phyloP scores from a whole-genome alignment of 75 land plant species.

The Ceratopteris richardii region DNA sequence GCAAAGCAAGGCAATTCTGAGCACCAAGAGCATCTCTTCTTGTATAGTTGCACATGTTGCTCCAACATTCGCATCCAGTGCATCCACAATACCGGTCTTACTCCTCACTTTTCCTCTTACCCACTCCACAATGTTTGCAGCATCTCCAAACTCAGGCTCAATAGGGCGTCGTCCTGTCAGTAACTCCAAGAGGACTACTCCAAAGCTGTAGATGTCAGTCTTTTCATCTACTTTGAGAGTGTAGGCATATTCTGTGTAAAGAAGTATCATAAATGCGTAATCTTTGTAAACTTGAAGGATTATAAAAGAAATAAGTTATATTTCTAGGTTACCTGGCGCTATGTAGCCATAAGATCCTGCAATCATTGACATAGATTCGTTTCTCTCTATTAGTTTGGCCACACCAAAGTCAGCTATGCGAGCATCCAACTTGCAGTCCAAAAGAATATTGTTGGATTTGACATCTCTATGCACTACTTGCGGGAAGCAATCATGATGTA shows the following conservation, averaged over 20 bases:
- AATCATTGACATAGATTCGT: conserved; percentile 31
- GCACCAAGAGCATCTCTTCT: conserved; percentile 71
- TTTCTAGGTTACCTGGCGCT: conserved; percentile 41
- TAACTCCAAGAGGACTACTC: conserved; percentile 68
- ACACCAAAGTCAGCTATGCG: conserved; percentile 91
- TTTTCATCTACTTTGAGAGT: conserved; percentile 67
- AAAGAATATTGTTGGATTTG: conserved; percentile 72
- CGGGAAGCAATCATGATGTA: conserved; percentile 85
- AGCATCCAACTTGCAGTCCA: conserved; percentile 83
- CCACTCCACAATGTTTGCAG: conserved; percentile 59
- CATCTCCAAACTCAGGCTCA: conserved; percentile 58
- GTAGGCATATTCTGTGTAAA: conserved; percentile 52
- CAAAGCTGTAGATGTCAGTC: conserved; percentile 79
- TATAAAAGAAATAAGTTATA: not conserved
- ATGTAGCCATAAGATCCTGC: conserved; percentile 88
- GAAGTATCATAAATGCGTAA: too few species aligned
- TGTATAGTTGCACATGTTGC: conserved; percentile 50
- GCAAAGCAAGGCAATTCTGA: conserved; percentile 78
- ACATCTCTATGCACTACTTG: conserved; percentile 81
- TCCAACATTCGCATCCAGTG: conserved; percentile 39
- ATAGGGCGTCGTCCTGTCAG: conserved; percentile 50
- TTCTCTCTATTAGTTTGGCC: conserved; percentile 43
- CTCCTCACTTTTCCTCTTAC: conserved; percentile 27
- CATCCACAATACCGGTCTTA: conserved; percentile 30
- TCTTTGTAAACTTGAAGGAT: not conserved